A percentile compares a stretch with the other conserved stretches of the same genome.
Evolutionary conservation across 106 monocot genomes (phyloP).

Genomic region (Phalaenopsis equestris): DNA sequence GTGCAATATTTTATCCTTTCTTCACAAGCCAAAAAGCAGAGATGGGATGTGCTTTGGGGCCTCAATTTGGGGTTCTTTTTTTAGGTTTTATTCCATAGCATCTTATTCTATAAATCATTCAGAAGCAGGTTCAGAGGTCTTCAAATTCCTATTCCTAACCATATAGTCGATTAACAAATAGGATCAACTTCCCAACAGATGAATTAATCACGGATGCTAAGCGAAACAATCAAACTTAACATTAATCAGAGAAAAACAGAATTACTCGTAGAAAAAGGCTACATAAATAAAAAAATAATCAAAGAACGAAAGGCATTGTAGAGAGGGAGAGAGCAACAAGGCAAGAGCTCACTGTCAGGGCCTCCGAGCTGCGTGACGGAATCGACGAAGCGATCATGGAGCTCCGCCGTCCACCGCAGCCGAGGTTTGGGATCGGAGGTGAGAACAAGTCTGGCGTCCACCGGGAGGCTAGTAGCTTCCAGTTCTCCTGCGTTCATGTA

Average conservation of each 20-base stretch:
- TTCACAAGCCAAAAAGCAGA: not conserved
- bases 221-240: not conserved
- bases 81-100: too few species aligned
- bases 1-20: not conserved
- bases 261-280: not conserved
- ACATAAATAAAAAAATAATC: not conserved
- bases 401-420: slow-evolving; percentile 69
- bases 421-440: slow-evolving; percentile 56
- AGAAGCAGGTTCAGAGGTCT: too few species aligned
- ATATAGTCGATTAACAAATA: not conserved
- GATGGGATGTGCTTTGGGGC: too few species aligned
- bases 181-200: too few species aligned
- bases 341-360: slow-evolving; percentile 49
- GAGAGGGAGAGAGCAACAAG: not conserved
- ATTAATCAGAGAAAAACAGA: not conserved
- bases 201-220: too few species aligned
- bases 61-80: too few species aligned
- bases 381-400: slow-evolving; percentile 72
- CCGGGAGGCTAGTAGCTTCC: slow-evolving; percentile 2
- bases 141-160: too few species aligned
- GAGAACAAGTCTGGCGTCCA: slow-evolving; percentile 14
- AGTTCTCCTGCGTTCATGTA: slow-evolving; percentile 1
- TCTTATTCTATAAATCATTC: too few species aligned
- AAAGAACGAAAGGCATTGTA: not conserved
- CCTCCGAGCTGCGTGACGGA: slow-evolving; percentile 72